Conservation (phyloP, 1,284 basidiomycete genomes). For the Testicularia cyperi region DNA sequence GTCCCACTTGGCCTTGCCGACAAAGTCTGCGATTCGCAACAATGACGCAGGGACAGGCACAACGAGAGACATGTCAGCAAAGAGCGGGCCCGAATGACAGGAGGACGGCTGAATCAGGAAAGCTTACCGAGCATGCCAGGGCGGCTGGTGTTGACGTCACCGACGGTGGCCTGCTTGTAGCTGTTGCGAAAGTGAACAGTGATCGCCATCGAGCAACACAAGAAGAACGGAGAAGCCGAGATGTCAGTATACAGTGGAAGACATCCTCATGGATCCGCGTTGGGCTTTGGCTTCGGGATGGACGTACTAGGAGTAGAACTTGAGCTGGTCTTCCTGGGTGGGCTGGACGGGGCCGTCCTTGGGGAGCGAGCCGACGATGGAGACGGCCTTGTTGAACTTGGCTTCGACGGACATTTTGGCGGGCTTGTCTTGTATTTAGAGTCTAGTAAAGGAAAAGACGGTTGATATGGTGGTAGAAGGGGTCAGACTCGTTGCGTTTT, state of each 20-base stretch:
- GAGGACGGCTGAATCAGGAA: background rate
- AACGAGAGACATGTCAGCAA: no score
- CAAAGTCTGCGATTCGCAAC: constrained; percentile 33
- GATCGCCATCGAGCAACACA: background rate
- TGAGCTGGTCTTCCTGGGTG: constrained; percentile 53
- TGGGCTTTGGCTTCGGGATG: no score
- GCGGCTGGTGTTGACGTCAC: constrained; percentile 55
- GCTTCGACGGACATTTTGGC: constrained; percentile 36
- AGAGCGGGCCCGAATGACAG: background rate
- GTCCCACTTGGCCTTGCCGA: constrained; percentile 59
- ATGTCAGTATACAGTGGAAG: no score
- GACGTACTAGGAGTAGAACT: constrained; percentile 54
- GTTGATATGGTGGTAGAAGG: no score
- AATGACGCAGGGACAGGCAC: background rate
- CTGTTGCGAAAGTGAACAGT: constrained; percentile 6
- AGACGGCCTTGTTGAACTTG: constrained; percentile 50
- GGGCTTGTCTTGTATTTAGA: no score
- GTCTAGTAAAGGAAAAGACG: no score
- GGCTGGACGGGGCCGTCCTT: constrained; percentile 56
- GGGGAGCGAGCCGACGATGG: constrained; percentile 40
- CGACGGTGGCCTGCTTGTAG: constrained; percentile 59
- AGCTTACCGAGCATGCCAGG: constrained; percentile 56
- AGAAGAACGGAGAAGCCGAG: background rate
- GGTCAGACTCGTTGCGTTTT: no score
- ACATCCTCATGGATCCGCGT: no score